Percentiles rank a stretch among this genome's conserved stretches.
phyloP scores from a whole-genome alignment of 1,284 basidiomycete genomes.

The Boletus mariae region DNA sequence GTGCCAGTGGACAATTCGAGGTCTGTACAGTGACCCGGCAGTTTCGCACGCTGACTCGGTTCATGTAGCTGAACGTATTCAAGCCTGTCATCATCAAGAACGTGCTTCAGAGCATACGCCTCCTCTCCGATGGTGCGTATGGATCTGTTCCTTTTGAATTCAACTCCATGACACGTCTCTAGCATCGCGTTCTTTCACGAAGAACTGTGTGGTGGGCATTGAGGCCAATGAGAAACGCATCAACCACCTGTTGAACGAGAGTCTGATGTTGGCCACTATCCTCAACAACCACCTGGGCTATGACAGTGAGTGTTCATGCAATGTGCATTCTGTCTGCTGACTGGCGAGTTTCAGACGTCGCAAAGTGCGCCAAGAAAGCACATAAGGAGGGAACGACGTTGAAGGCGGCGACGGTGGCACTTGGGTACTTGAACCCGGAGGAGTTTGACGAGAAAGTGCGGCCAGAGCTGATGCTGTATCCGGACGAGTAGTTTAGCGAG shows the following conservation, averaged over 20 bases:
- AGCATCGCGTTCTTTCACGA: constrained; percentile 90
- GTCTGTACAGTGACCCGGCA: constrained; percentile 35
- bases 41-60: constrained; percentile 8
- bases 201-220: constrained; percentile 96
- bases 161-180: constrained; percentile 6
- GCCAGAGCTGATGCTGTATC: constrained; percentile 86
- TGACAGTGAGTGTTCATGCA: constrained; percentile 69
- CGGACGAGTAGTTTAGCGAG: constrained; percentile 38
- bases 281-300: constrained; percentile 92
- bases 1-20: constrained; percentile 97
- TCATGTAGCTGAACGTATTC: constrained; percentile 87
- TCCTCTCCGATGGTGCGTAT: constrained; percentile 81
- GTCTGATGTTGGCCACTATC: constrained; percentile 94
- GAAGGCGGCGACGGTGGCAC: constrained; percentile 88
- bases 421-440: constrained; percentile 84
- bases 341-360: constrained; percentile 66
- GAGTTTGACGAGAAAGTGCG: constrained; percentile 96
- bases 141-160: background rate
- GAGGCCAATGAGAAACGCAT: constrained; percentile 95
- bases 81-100: constrained; percentile 99
- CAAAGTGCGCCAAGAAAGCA: constrained; percentile 98
- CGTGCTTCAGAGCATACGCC: constrained; percentile 90
- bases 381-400: constrained; percentile 97
- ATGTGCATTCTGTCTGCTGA: constrained; percentile 7
- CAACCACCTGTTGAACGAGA: constrained; percentile 86